A percentile compares a stretch with the other conserved stretches of the same genome.
Evolutionary conservation across 345 rosid species (phyloP).

Genomic region (Salix koriyanagi): DNA sequence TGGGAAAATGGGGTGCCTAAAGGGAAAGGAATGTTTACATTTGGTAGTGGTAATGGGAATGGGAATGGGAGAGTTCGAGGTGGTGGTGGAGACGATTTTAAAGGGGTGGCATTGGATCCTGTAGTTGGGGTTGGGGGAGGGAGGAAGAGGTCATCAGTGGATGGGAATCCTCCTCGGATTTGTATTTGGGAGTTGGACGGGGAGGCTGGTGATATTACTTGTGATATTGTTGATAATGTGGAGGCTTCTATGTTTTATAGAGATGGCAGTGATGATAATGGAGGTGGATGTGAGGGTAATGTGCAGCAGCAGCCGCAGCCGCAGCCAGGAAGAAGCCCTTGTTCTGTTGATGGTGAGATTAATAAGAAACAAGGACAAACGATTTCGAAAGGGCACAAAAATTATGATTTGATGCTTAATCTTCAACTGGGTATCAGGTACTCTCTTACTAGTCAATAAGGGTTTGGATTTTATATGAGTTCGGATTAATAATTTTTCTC

Average conservation of each 20-base stretch:
- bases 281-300: slow-evolving; percentile 4
- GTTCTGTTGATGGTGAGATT: slow-evolving; percentile 37
- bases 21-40: slow-evolving; percentile 55
- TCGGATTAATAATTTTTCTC: not conserved
- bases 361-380: slow-evolving; percentile 58
- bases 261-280: slow-evolving; percentile 28
- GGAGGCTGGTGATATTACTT: slow-evolving; percentile 66
- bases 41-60: slow-evolving; percentile 19
- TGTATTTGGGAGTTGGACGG: slow-evolving; percentile 63
- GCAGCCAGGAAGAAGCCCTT: slow-evolving; percentile 6
- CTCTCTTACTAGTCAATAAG: not conserved
- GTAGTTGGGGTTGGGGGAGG: not conserved
- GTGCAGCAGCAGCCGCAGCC: not conserved
- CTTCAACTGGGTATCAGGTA: slow-evolving; percentile 75
- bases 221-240: slow-evolving; percentile 83
- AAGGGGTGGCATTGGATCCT: slow-evolving; percentile 1
- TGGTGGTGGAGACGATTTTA: slow-evolving; percentile 11
- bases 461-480: not conserved
- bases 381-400: slow-evolving; percentile 55
- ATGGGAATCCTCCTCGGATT: slow-evolving; percentile 56
- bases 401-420: slow-evolving; percentile 65
- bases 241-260: slow-evolving; percentile 54
- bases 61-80: not conserved
- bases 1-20: slow-evolving; percentile 70
- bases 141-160: slow-evolving; percentile 23